Evolutionary conservation across 1,284 basidiomycete genomes (phyloP).

Genomic region (Ceratobasidium sp.): DNA sequence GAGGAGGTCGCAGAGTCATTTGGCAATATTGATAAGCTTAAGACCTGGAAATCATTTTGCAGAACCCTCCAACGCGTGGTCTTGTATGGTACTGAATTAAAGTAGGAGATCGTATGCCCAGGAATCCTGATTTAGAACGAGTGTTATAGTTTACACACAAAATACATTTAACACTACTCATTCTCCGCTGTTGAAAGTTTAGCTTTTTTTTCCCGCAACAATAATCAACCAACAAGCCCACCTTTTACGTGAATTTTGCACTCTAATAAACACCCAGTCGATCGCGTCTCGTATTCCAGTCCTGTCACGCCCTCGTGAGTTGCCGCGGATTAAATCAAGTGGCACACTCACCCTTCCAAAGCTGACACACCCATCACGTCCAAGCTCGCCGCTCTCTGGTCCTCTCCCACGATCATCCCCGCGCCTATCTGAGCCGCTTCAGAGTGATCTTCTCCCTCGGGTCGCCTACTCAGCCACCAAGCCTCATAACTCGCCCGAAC

Average conservation of each 20-base stretch:
- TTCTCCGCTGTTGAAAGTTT: constrained; percentile 10
- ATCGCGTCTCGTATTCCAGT: constrained; percentile 88
- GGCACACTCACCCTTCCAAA: constrained; percentile 77
- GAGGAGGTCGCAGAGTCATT: constrained; percentile 18
- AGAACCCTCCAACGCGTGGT: constrained; percentile 7
- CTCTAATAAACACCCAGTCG: constrained; percentile 91
- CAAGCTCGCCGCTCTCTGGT: constrained; percentile 65
- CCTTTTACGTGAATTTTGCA: constrained; percentile 80
- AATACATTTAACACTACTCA: background rate
- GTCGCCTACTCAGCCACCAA: constrained; percentile 66
- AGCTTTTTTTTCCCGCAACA: background rate
- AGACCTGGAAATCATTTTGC: constrained; percentile 26
- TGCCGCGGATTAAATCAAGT: background rate
- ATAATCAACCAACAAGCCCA: constrained; percentile 27
- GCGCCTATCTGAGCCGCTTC: constrained; percentile 46
- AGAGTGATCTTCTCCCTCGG: constrained; percentile 59
- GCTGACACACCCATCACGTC: constrained; percentile 92
- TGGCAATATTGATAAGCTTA: constrained; percentile 5
- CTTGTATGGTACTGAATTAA: constrained; percentile 17
- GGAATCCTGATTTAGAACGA: background rate
- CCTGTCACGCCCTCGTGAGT: constrained; percentile 55
- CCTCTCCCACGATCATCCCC: constrained; percentile 51
- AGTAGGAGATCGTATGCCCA: background rate
- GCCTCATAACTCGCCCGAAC: constrained; percentile 89
- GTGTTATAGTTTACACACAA: background rate